Evolutionary conservation across 495 filamentous ascomycete genomes (phyloP), one percentile per base, ranked within the genome.

Genomic region (Glonium stellatum): DNA sequence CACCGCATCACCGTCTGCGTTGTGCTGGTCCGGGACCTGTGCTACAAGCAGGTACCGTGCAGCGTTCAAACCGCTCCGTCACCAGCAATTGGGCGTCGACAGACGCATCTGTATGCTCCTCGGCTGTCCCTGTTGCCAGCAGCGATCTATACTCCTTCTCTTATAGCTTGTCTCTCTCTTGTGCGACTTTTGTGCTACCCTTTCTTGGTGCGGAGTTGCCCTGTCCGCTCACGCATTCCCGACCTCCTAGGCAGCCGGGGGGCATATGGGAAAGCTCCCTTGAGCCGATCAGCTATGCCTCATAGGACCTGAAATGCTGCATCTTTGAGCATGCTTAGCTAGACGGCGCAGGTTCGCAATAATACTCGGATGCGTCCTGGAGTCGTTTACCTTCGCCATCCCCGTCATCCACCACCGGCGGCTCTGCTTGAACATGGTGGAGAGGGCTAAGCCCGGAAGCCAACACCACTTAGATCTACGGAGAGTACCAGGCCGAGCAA

Each of bases 61-160:
- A 25, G 21, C 25, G 13, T 25, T 22, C 48, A 51, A 23, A 15
- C 15, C 13, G 5, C 23, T 31, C 21, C 23, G 25, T 23, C 19
- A 22, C 48, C 23, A 23, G 48, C 48, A 51, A 51, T 51, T 25
- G 48, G 48, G 48, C 21, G 48, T 15, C 18, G 48, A 51, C 19
- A 18, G 48, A 23, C 48, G 19, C 1, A 25, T 13, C 48, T 22
- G 48, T 51, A 23, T 23, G 48, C 48, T 51, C 21, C 48, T 23
- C 48, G 48, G 48, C 21, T 51, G 21, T 31, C 21, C 48, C 25
- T 51, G 48, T 8, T 44, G 18, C 39, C 12, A 15, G 39, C 13
- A 44, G 39, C 39, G 39, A 18, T 31, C 48, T 51, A 23, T 27
- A 25, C 23, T 5, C 13, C 21, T 51, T 31, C 15, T 51, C 13